Evolutionary conservation across 805 yeast genomes (phyloP).

Genomic region (Barnettozyma siamensis): DNA sequence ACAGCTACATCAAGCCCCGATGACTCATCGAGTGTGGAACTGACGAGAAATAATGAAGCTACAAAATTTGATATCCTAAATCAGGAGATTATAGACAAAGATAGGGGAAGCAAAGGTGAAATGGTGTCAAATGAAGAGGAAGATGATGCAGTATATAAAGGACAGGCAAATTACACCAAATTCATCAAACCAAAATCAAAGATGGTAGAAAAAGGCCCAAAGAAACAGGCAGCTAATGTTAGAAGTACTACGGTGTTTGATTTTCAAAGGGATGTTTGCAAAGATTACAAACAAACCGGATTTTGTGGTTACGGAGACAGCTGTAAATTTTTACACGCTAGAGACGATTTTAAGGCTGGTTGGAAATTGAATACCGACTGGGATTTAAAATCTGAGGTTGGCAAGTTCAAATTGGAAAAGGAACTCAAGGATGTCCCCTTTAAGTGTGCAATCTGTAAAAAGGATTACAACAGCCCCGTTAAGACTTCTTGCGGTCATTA

Average conservation of each 20-base stretch:
- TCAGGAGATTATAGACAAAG: slow-evolving; percentile 19
- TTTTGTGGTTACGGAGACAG: slow-evolving; percentile 97
- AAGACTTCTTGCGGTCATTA: slow-evolving; percentile 57
- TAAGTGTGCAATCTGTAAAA: slow-evolving; percentile 56
- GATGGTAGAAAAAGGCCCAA: slow-evolving; percentile 31
- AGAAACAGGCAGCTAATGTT: slow-evolving; percentile 41
- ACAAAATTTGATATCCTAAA: slow-evolving; percentile 18
- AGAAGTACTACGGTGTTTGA: slow-evolving; percentile 68
- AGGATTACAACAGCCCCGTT: slow-evolving; percentile 50
- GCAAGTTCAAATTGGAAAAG: slow-evolving; percentile 22
- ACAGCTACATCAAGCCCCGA: not conserved
- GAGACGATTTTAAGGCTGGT: slow-evolving; percentile 78
- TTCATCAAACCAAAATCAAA: slow-evolving; percentile 19
- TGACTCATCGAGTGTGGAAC: slow-evolving; percentile 2
- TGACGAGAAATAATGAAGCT: slow-evolving; percentile 22
- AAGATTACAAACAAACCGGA: slow-evolving; percentile 86
- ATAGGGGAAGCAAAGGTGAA: slow-evolving; percentile 12
- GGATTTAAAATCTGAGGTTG: slow-evolving; percentile 36
- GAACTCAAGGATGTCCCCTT: slow-evolving; percentile 40
- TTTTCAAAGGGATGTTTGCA: slow-evolving; percentile 91
- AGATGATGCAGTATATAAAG: slow-evolving; percentile 25
- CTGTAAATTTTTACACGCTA: slow-evolving; percentile 86
- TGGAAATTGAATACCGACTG: slow-evolving; percentile 67
- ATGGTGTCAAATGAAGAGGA: not conserved
- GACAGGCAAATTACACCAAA: slow-evolving; percentile 23